These are phyloP conservation scores for Yamagishiella unicocca DNA, from an alignment of 139 green algal genomes.

Conservation along the genomic window DNA sequence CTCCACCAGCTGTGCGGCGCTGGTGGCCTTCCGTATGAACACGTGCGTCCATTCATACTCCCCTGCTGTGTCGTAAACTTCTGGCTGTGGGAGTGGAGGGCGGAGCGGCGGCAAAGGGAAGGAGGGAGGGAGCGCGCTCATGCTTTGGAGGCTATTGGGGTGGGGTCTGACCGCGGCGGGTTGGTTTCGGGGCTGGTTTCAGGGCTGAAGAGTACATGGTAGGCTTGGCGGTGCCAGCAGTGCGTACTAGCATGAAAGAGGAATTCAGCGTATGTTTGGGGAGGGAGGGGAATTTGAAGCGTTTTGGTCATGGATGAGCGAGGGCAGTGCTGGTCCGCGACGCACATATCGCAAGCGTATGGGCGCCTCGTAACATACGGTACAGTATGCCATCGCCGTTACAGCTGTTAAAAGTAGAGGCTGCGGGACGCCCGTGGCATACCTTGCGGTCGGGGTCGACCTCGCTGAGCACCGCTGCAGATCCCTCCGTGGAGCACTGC, in stretches of 20 bases:
- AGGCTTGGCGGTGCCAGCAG: too few species aligned
- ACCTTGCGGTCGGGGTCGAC: conserved; percentile 1
- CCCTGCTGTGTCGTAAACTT: not conserved
- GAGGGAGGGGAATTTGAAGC: not conserved
- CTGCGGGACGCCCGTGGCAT: not conserved
- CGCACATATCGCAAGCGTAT: not conserved
- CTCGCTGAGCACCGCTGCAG: not conserved
- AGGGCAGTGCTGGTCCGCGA: too few species aligned
- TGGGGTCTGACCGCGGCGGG: too few species aligned
- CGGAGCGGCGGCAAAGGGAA: too few species aligned
- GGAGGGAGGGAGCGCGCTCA: too few species aligned
- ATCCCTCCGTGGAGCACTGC: not conserved
- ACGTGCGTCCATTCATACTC: conserved; percentile 24
- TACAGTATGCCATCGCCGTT: not conserved
- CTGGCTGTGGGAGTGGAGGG: conserved; percentile 15
- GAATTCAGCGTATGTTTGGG: not conserved
- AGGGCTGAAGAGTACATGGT: too few species aligned
- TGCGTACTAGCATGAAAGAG: too few species aligned
- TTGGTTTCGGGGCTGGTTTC: too few species aligned
- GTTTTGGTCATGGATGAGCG: not conserved
- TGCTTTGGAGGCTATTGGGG: too few species aligned
- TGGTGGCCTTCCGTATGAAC: conserved; percentile 9
- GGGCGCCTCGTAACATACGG: not conserved
- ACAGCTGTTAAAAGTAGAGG: not conserved
- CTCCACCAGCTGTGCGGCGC: not conserved